phyloP scores from a whole-genome alignment of 2,329 filamentous ascomycete species.

The Scytalidium sp. region DNA sequence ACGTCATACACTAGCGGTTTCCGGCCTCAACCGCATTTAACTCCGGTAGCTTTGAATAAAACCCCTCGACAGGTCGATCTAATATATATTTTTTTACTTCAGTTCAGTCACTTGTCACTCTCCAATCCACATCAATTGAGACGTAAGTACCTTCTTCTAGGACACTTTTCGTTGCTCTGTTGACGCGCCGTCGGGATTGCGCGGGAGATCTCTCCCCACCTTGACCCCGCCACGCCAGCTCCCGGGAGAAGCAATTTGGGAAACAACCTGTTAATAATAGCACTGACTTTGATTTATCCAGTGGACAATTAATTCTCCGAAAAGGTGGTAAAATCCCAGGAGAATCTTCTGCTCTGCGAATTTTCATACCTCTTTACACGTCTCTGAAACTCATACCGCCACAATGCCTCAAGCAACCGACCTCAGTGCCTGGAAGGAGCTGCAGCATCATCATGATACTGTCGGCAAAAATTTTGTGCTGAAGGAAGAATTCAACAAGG shows the following conservation, averaged over 20 bases:
- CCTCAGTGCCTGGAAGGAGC: conserved; percentile 82
- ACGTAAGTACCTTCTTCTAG: not conserved
- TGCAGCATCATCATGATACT: conserved; percentile 84
- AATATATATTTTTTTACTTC: no score
- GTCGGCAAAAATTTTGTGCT: conserved; percentile 88
- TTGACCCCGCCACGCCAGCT: no score
- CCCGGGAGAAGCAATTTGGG: no score
- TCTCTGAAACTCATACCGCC: conserved; percentile 10
- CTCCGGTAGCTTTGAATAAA: not conserved
- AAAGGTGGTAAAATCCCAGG: no score
- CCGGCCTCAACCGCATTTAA: not conserved
- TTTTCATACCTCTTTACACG: not conserved
- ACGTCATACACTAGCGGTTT: conserved; percentile 16
- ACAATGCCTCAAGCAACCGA: conserved; percentile 81
- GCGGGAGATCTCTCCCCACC: not conserved
- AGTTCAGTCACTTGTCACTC: no score
- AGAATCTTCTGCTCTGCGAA: not conserved
- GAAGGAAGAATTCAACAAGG: conserved; percentile 88
- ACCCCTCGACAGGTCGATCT: no score
- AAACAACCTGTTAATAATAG: no score
- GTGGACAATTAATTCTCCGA: no score
- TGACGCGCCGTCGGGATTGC: not conserved
- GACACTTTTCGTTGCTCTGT: not conserved
- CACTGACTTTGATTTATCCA: no score
- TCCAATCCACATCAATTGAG: not conserved